Percentiles rank a stretch among this genome's conserved stretches.
These are phyloP conservation scores for Endoconidiophora laricicola DNA, from an alignment of 2,329 filamentous ascomycete genomes.

Conservation along the genomic window DNA sequence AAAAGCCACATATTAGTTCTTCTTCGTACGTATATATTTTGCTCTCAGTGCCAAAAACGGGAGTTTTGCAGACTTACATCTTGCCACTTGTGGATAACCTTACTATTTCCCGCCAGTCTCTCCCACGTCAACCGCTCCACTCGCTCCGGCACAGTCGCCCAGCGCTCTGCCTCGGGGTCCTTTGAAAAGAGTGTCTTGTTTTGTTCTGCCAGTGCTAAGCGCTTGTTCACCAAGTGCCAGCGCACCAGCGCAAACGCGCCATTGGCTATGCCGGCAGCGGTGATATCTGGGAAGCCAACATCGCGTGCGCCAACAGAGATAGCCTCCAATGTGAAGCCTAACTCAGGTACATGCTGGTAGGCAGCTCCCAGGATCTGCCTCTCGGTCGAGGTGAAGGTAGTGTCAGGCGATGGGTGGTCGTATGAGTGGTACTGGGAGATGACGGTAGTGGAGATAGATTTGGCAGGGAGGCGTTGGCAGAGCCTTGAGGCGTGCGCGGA, in stretches of 20 bases:
- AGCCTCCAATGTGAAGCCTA: conserved; percentile 65
- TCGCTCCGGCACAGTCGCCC: conserved; percentile 39
- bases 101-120: conserved; percentile 56
- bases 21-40: neutral
- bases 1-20: neutral
- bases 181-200: conserved; percentile 23
- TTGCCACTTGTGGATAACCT: conserved; percentile 65
- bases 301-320: conserved; percentile 67
- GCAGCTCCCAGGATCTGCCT: conserved; percentile 66
- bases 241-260: conserved; percentile 69
- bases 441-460: neutral
- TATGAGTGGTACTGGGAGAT: conserved; percentile 50
- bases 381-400: conserved; percentile 53
- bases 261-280: conserved; percentile 62
- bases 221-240: conserved; percentile 56
- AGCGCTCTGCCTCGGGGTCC: conserved; percentile 19
- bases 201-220: conserved; percentile 37
- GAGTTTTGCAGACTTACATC: conserved; percentile 41
- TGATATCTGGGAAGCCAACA: conserved; percentile 73
- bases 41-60: neutral
- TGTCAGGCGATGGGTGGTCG: conserved; percentile 42
- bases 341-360: conserved; percentile 56
- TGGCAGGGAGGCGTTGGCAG: neutral
- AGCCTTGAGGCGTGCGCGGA: neutral
- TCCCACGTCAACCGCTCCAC: conserved; percentile 60